These are phyloP conservation scores for Xylariaceae sp. DNA, from an alignment of 2,329 filamentous ascomycete genomes.

Conservation along the genomic window DNA sequence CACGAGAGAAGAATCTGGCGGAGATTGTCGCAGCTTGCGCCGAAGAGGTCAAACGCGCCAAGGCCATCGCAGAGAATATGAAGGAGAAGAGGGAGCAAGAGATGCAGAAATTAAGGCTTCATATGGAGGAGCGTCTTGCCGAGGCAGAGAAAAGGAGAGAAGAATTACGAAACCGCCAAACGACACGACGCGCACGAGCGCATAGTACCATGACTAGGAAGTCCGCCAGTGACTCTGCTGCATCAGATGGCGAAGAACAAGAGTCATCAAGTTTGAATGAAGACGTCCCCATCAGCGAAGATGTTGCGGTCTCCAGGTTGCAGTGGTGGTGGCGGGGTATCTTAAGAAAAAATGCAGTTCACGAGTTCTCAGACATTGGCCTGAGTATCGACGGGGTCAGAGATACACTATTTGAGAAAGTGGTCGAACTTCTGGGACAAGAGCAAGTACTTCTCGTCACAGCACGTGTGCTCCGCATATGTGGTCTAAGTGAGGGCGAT, in stretches of 20 bases:
- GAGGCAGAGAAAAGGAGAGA: slow-evolving; percentile 69
- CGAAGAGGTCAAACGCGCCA: slow-evolving; percentile 76
- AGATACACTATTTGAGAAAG: slow-evolving; percentile 67
- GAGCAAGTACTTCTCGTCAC: slow-evolving; percentile 62
- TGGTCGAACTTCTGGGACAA: slow-evolving; percentile 62
- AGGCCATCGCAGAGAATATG: slow-evolving; percentile 75
- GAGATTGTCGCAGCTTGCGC: slow-evolving; percentile 78
- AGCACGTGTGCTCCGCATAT: slow-evolving; percentile 61
- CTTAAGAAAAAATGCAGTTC: slow-evolving; percentile 54
- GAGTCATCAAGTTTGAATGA: slow-evolving; percentile 45
- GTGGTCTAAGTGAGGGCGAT: slow-evolving; percentile 62
- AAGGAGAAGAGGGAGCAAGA: slow-evolving; percentile 76
- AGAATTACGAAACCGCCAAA: slow-evolving; percentile 53
- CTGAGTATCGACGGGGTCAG: slow-evolving; percentile 66
- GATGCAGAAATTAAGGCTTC: slow-evolving; percentile 59
- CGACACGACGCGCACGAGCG: slow-evolving; percentile 48
- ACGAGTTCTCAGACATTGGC: slow-evolving; percentile 60
- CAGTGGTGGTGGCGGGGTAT: slow-evolving; percentile 65
- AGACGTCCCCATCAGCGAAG: slow-evolving; percentile 49
- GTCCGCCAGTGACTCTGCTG: slow-evolving; percentile 27
- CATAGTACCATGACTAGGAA: slow-evolving; percentile 44
- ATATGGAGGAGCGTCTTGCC: slow-evolving; percentile 75
- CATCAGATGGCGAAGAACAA: slow-evolving; percentile 49
- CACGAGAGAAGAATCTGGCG: slow-evolving; percentile 72
- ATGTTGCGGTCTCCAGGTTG: slow-evolving; percentile 60